Evolutionary conservation across 2,329 filamentous ascomycete species (phyloP), one percentile per base, ranked within the genome.

Genomic region (Ciborinia camelliae): DNA sequence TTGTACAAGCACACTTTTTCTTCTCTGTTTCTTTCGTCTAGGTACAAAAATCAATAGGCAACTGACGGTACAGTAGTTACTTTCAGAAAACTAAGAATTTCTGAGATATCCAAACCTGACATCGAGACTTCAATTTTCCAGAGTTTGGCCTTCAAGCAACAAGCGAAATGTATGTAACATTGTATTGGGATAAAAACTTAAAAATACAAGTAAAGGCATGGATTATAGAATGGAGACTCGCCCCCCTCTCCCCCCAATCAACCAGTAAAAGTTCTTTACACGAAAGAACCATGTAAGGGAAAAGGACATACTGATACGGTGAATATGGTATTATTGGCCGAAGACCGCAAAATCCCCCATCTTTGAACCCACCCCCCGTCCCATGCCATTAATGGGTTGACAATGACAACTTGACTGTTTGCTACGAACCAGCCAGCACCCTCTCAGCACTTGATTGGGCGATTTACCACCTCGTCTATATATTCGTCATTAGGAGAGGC

Each of bases 371-470:
- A n/a, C n/a, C n/a, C n/a, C n/a, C n/a, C 35, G 20, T 23, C 23
- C 35, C 37, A 55, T 55, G 15, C 37, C 52, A 55, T 41, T 55
- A 3, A 41, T 18, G 30, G 15, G 32, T 58, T 18, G n/a, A n/a
- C n/a, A n/a, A n/a, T n/a, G n/a, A n/a, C n/a, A n/a, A n/a, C n/a
- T n/a, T 58, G 41, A 58, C 55, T 47, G 55, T 58, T 26, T 45
- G 47, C 47, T 47, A 35, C 41, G 41, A 47, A 58, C 54, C 47
- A 45, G 37, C 54, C 47, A 45, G 37, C 30, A 57, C 65, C 68
- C 64, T 71, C 58, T 71, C 70, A 70, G 68, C 69, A 69, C 67
- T 70, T 73, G 70, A 73, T 73, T 60, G 65, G 69, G 61, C 64
- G 28, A n/a, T 12, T 39, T 53, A 30, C 20, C 28, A 2, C 43